Base-by-base conservation (phyloP, 1,284 basidiomycete species). In the Trichosporon ovoides region DNA sequence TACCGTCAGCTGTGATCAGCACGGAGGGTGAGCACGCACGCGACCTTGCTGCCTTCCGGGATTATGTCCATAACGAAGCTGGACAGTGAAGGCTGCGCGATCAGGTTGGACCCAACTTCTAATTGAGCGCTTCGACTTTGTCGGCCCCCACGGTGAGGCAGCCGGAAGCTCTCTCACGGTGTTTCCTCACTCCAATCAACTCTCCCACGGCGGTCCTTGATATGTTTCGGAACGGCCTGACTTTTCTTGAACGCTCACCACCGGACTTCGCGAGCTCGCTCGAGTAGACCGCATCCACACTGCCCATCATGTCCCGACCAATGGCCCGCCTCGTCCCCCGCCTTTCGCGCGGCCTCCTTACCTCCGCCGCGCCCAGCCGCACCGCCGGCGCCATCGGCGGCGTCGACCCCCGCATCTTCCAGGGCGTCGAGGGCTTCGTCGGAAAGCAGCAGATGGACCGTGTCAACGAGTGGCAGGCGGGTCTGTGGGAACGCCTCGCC, bases 401-500 rank as follows among this genome's bases (percentile, higher is more conserved):
- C n/a, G 65, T 76, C 52, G 71, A 76, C 62, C 60, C 64, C 10
- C 68, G 71, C 38, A 59, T 76, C 28, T 53, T 76, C 16, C 38
- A 63, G 7, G 72, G 72, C 19, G 46, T 72, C 10, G 54, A 65
- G n/a, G 68, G 64, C 1, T 75, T 76, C 58, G 55, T 76, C 54
- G 64, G 64, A 1, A 64, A 68, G 31, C 53, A 61, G 51, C 68
- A 73, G 48, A 66, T 76, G 33, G 67, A 66, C 22, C 67, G 66
- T 28, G 43, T 77, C 28, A 65, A 67, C 43, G 69, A 71, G 58
- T 77, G 72, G 72, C 73, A 77, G 62, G 60, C 63, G 3, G 74
- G 74, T 1, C 65, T 77, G 9, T 77, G 76, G 76, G 66, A 64
- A 37, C 60, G 74, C 38, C 58, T 77, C 52, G 70, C 74, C 56